phyloP scores from a whole-genome alignment of 1,284 basidiomycete species.

The Pseudozyma tsukubaensis region DNA sequence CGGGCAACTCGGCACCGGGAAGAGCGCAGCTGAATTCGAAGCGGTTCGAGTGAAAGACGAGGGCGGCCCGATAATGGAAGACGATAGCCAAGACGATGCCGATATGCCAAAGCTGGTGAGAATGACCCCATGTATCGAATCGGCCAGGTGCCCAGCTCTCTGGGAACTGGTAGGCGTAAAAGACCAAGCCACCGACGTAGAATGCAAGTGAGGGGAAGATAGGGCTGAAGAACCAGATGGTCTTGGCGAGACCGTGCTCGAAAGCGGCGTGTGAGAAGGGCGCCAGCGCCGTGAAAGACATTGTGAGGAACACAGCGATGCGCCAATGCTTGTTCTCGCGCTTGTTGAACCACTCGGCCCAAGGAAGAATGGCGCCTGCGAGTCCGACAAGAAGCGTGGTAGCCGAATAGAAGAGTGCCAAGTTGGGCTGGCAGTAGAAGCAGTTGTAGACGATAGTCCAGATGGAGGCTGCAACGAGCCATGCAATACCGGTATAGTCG shows the following conservation, averaged over 20 bases:
- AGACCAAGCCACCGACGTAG: constrained; percentile 62
- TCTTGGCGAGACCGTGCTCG: constrained; percentile 62
- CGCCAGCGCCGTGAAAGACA: constrained; percentile 62
- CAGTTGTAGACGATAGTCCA: constrained; percentile 66
- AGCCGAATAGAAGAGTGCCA: constrained; percentile 61
- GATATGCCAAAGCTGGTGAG: constrained; percentile 68
- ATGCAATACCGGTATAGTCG: constrained; percentile 68
- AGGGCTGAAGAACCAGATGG: constrained; percentile 60
- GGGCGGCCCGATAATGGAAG: constrained; percentile 62
- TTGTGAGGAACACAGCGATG: constrained; percentile 63
- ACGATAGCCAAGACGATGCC: constrained; percentile 65
- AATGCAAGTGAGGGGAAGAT: constrained; percentile 60
- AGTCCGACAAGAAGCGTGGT: constrained; percentile 61
- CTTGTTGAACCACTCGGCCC: constrained; percentile 66
- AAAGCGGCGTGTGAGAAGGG: constrained; percentile 65
- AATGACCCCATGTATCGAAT: constrained; percentile 65
- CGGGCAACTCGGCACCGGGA: constrained; percentile 16
- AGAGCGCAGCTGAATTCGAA: constrained; percentile 63
- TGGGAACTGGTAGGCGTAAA: constrained; percentile 65
- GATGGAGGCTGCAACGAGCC: constrained; percentile 66
- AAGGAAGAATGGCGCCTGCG: constrained; percentile 64
- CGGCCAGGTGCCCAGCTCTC: constrained; percentile 63
- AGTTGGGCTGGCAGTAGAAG: constrained; percentile 68
- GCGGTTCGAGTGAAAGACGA: constrained; percentile 61
- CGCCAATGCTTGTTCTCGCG: constrained; percentile 60